Evolutionary conservation across 805 yeast genomes (phyloP).

Genomic region (Starmera caribaea): DNA sequence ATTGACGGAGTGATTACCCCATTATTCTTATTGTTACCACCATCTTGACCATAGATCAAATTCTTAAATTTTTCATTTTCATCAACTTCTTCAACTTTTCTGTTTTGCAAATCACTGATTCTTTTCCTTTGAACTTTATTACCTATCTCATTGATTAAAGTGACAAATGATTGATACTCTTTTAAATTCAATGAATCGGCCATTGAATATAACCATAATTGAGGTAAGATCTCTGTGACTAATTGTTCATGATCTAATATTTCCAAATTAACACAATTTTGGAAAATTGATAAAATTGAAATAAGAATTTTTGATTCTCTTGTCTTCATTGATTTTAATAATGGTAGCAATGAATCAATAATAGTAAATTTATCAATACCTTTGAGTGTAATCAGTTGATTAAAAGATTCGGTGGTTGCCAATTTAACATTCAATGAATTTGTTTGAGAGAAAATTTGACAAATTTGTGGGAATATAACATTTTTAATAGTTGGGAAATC

Average conservation of each 20-base stretch:
- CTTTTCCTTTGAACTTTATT: slow-evolving; percentile 32
- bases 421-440: slow-evolving; percentile 74
- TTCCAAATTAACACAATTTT: slow-evolving; percentile 14
- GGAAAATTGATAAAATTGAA: slow-evolving; percentile 36
- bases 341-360: slow-evolving; percentile 72
- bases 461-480: slow-evolving; percentile 62
- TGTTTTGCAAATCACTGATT: slow-evolving; percentile 17
- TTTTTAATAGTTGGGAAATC: slow-evolving; percentile 68
- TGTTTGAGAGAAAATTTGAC: slow-evolving; percentile 72
- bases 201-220: slow-evolving; percentile 39
- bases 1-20: slow-evolving; percentile 4
- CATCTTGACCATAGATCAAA: slow-evolving; percentile 11
- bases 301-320: slow-evolving; percentile 57
- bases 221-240: slow-evolving; percentile 47
- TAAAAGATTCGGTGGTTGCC: slow-evolving; percentile 52
- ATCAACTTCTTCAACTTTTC: slow-evolving; percentile 13
- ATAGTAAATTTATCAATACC: slow-evolving; percentile 64
- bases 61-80: slow-evolving; percentile 13
- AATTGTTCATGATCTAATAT: slow-evolving; percentile 39
- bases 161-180: slow-evolving; percentile 32
- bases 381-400: slow-evolving; percentile 43
- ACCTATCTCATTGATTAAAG: slow-evolving; percentile 31
- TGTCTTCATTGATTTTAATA: slow-evolving; percentile 66
- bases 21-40: slow-evolving; percentile 6
- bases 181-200: slow-evolving; percentile 30